Evolutionary conservation across 2,329 filamentous ascomycete species (phyloP), one percentile per base, ranked within the genome.

Genomic region (Chrysoporthe deuterocubensis): DNA sequence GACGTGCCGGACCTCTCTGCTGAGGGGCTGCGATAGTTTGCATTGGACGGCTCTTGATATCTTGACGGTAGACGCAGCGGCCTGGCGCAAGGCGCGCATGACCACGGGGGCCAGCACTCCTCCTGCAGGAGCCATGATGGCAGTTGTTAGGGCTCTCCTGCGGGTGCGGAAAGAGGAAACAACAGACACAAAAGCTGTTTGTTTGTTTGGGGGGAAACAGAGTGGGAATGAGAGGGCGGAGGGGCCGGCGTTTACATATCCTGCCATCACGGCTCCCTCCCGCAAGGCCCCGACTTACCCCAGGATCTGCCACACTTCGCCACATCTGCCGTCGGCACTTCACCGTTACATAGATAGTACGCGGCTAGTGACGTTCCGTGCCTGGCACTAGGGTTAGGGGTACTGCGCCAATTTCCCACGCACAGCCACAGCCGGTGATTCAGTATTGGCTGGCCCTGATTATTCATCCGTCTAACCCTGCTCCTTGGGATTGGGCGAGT

Each of bases 81-180:
- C 83, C 72, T 80, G 81, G 75, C 84, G 83, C 74, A 87, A 79
- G 73, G 85, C 78, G 76, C 84, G 84, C 76, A 87, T 78, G 79
- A 84, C 83, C 76, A 81, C 80, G 68, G 85, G 84, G 74, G 82
- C 86, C 85, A 83, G 87, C 77, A 87, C 80, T 79, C 84, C 85
- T 81, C 84, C 84, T 76, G 79, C 77, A 76, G 84, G 83, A 79
- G 82, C 82, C 86, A 89, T 89, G 71, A 72, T 83, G 77, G 65
- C 71, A 63, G 61, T 70, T 21, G 46, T 8, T 56, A 26, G 44
- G 34, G 71, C 73, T 70, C 71, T 71, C 71, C 70, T 68, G 58
- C 66, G 32, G n/a, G 59, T 62, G 67, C 37, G 52, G 62, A 44
- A 37, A 44, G 65, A 65, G 59, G 66, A 63, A 60, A 63, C 32